Percentiles rank a stretch among this genome's conserved stretches.
These are phyloP conservation scores for Aspergillus homomorphus DNA, from an alignment of 495 filamentous ascomycete species.

Conservation along the genomic window DNA sequence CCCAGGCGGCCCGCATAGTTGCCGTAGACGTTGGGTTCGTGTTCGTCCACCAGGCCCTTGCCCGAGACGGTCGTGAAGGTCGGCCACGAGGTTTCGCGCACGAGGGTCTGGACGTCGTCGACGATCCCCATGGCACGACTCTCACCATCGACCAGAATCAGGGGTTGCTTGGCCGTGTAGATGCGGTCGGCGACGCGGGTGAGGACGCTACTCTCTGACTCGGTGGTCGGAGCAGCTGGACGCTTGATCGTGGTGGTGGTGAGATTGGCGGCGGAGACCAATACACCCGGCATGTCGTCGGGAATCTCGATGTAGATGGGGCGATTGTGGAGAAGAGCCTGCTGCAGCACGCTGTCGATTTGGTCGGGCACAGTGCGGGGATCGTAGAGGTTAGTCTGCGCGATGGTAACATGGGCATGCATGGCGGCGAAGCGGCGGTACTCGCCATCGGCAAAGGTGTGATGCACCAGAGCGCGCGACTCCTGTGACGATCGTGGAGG, in stretches of 20 bases:
- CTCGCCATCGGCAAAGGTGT: constrained; percentile 45
- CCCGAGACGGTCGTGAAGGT: constrained; percentile 29
- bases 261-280: constrained; percentile 19
- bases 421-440: constrained; percentile 39
- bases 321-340: constrained; percentile 36
- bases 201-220: background rate
- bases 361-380: constrained; percentile 30
- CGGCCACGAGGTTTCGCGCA: constrained; percentile 26
- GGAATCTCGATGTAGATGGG: constrained; percentile 47
- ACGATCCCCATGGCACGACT: constrained; percentile 17
- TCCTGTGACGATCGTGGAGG: constrained; percentile 32
- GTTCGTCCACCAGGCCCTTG: constrained; percentile 39
- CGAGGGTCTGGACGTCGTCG: constrained; percentile 21
- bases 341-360: constrained; percentile 39
- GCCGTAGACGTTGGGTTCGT: constrained; percentile 33
- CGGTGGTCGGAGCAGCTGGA: background rate
- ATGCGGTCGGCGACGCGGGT: constrained; percentile 21
- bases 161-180: constrained; percentile 23
- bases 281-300: constrained; percentile 37
- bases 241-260: background rate
- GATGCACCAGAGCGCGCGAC: constrained; percentile 37
- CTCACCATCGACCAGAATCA: constrained; percentile 36
- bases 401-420: constrained; percentile 36
- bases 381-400: constrained; percentile 38
- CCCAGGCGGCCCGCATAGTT: constrained; percentile 30